These are phyloP conservation scores for Geranomyces variabilis DNA, from an alignment of 192 early-diverging fungal genomes.

Conservation along the genomic window DNA sequence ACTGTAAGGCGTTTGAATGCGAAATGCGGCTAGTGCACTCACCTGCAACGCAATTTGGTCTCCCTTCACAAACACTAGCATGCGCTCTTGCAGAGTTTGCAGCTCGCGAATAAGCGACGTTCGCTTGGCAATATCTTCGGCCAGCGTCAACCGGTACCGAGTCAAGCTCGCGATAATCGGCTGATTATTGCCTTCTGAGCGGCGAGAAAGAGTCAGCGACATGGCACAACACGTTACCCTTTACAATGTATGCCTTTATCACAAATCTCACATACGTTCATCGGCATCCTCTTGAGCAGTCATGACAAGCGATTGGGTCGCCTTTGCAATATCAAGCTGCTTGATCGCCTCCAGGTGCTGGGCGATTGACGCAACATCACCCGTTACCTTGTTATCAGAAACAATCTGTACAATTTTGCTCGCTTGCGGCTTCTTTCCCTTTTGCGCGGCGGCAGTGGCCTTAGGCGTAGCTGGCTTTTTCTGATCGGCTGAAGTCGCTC, in stretches of 20 bases:
- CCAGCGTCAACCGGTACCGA: slow-evolving; percentile 2
- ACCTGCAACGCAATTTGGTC: slow-evolving; percentile 9
- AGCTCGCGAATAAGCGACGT: slow-evolving; percentile 1
- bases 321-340: slow-evolving; percentile 3
- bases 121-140: slow-evolving; percentile 4
- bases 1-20: too few relatives aligned
- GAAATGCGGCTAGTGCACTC: neutral
- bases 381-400: neutral
- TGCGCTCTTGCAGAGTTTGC: neutral
- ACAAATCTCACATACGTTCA: too few relatives aligned
- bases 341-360: slow-evolving; percentile 2
- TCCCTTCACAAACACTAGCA: slow-evolving; percentile 11
- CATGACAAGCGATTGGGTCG: neutral
- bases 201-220: too few relatives aligned
- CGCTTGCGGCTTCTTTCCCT: too few relatives aligned
- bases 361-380: slow-evolving; percentile 4
- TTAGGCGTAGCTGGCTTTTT: too few relatives aligned
- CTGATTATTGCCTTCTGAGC: too few relatives aligned
- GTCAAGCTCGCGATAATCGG: neutral
- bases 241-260: too few relatives aligned
- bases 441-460: too few relatives aligned
- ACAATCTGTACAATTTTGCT: too few relatives aligned
- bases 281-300: too few relatives aligned
- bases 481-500: too few relatives aligned
- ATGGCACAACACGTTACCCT: too few relatives aligned